A percentile compares a stretch with the other conserved stretches of the same genome.
Evolutionary conservation across 805 yeast species (phyloP).

Genomic region (Ogataea thermomethanolica): DNA sequence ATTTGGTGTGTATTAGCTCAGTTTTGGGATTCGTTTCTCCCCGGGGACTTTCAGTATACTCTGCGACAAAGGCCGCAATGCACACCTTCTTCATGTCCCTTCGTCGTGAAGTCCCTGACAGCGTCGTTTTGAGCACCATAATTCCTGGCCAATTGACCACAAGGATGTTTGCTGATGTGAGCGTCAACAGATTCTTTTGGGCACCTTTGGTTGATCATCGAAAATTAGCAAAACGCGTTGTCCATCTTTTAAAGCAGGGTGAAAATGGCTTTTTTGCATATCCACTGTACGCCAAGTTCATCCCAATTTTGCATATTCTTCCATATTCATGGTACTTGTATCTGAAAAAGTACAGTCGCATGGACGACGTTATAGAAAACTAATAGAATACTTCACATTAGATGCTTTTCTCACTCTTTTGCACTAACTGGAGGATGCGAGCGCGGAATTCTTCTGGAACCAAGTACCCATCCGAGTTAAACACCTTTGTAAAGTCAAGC

Average conservation of each 20-base stretch:
- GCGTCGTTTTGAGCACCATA: conserved; percentile 37
- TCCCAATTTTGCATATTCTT: conserved; percentile 40
- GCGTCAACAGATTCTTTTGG: conserved; percentile 38
- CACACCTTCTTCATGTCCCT: conserved; percentile 44
- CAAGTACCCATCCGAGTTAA: conserved; percentile 45
- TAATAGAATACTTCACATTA: not conserved
- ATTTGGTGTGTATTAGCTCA: conserved; percentile 43
- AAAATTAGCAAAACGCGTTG: conserved; percentile 36
- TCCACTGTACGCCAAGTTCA: conserved; percentile 46
- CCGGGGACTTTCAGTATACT: conserved; percentile 42
- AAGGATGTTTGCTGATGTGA: conserved; percentile 46
- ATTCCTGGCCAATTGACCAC: conserved; percentile 51
- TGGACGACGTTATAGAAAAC: conserved; percentile 27
- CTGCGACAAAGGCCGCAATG: conserved; percentile 47
- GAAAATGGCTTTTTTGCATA: conserved; percentile 39
- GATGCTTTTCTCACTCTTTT: conserved; percentile 19
- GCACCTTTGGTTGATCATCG: conserved; percentile 45
- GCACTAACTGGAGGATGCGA: conserved; percentile 23
- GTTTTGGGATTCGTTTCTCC: conserved; percentile 50
- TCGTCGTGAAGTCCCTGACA: conserved; percentile 35
- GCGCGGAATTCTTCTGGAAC: conserved; percentile 34
- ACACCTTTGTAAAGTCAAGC: conserved; percentile 40
- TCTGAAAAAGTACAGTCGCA: conserved; percentile 26
- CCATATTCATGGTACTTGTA: conserved; percentile 39
- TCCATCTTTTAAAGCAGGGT: conserved; percentile 35